phyloP scores from a whole-genome alignment of 805 yeast genomes.

The Yamadazyma phyllophila region DNA sequence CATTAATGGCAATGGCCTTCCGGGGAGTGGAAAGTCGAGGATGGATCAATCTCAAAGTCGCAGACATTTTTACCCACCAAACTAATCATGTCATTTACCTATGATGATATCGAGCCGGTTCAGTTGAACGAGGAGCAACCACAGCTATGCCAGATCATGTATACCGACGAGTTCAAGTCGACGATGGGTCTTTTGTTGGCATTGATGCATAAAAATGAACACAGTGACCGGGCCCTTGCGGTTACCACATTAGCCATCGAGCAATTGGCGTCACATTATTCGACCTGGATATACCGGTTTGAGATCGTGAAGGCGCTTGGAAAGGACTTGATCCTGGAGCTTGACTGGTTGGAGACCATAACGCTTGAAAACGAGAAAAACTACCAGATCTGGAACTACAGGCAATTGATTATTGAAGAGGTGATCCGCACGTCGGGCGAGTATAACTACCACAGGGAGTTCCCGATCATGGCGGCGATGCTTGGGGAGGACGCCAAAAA shows the following conservation, averaged over 20 bases:
- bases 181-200: slow-evolving; percentile 63
- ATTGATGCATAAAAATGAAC: slow-evolving; percentile 56
- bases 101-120: slow-evolving; percentile 44
- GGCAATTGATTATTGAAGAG: slow-evolving; percentile 59
- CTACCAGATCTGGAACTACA: slow-evolving; percentile 96
- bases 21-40: too few relatives aligned
- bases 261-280: slow-evolving; percentile 84
- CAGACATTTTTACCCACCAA: not conserved
- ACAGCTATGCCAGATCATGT: slow-evolving; percentile 63
- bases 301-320: slow-evolving; percentile 45
- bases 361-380: slow-evolving; percentile 81
- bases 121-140: slow-evolving; percentile 41
- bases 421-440: slow-evolving; percentile 17
- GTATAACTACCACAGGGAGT: slow-evolving; percentile 45
- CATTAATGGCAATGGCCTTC: slow-evolving; percentile 1
- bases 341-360: slow-evolving; percentile 75
- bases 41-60: not conserved
- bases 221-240: slow-evolving; percentile 66
- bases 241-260: slow-evolving; percentile 64
- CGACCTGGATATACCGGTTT: slow-evolving; percentile 77
- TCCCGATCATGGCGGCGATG: slow-evolving; percentile 64
- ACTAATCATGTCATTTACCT: slow-evolving; percentile 19
- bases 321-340: slow-evolving; percentile 48
- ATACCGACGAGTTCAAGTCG: slow-evolving; percentile 66
- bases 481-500: slow-evolving; percentile 79